phyloP scores from a whole-genome alignment of 2,329 filamentous ascomycete species.

The Trichophaea hybrida region DNA sequence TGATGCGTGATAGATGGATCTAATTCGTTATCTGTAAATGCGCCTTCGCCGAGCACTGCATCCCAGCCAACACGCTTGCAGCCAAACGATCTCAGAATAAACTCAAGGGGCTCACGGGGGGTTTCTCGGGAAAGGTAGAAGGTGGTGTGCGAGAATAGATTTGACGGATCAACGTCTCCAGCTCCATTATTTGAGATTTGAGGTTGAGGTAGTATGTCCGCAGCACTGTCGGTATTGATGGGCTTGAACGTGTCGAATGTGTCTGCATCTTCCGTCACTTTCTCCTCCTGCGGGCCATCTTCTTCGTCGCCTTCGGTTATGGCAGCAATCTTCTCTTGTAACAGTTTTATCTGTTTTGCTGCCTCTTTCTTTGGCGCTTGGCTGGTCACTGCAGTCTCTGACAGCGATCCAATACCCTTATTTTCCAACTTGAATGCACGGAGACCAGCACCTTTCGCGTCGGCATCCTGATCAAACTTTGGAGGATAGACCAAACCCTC shows the following conservation, averaged over 20 bases:
- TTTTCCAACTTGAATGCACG: conserved; percentile 83
- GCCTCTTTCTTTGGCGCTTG: conserved; percentile 6
- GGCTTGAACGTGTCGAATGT: conserved; percentile 83
- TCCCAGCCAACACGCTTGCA: conserved; percentile 97
- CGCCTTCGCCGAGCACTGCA: conserved; percentile 71
- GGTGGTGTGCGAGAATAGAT: conserved; percentile 77
- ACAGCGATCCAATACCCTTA: conserved; percentile 32
- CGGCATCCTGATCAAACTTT: conserved; percentile 75
- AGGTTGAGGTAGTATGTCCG: conserved; percentile 75
- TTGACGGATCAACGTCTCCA: conserved; percentile 44
- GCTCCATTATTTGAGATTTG: conserved; percentile 36
- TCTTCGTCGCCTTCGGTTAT: conserved; percentile 17
- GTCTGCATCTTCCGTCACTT: conserved; percentile 35
- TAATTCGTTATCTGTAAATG: conserved; percentile 77
- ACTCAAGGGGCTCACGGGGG: conserved; percentile 77
- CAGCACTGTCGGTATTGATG: conserved; percentile 49
- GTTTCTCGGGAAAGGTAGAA: conserved; percentile 91
- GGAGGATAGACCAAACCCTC: conserved; percentile 89
- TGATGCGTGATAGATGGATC: conserved; percentile 90
- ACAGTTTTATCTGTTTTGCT: conserved; percentile 24
- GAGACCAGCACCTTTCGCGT: conserved; percentile 79
- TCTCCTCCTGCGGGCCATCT: conserved; percentile 32
- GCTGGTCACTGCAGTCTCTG: background rate
- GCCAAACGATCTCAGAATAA: conserved; percentile 82
- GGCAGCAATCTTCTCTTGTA: conserved; percentile 24